phyloP scores from a whole-genome alignment of 1,284 basidiomycete genomes.

The Gyrodon tennesseensis region DNA sequence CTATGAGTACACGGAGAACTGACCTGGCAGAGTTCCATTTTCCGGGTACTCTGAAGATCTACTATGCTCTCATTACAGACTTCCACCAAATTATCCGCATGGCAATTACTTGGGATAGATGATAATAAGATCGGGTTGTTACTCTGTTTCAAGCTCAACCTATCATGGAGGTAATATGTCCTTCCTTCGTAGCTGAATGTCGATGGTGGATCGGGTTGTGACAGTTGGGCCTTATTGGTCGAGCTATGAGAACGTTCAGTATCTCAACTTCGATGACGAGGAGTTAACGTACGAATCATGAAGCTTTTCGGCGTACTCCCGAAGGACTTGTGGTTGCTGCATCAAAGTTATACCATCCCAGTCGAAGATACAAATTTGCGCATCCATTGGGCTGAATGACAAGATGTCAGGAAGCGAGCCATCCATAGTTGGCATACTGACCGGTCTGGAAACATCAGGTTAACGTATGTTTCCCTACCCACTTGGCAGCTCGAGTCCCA shows the following conservation, averaged over 20 bases:
- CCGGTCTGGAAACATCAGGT: conserved; percentile 63
- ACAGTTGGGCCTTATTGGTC: conserved; percentile 34
- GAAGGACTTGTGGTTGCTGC: conserved; percentile 50
- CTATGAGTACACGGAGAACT: conserved; percentile 5
- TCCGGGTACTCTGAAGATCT: conserved; percentile 60
- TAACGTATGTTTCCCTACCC: conserved; percentile 41
- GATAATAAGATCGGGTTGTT: conserved; percentile 37
- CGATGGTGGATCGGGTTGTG: conserved; percentile 57
- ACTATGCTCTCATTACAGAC: conserved; percentile 50
- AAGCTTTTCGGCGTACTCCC: conserved; percentile 49
- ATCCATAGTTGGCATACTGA: conserved; percentile 37
- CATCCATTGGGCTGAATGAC: conserved; percentile 52
- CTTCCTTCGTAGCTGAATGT: conserved; percentile 46
- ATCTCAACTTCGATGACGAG: conserved; percentile 6
- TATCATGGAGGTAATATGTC: conserved; percentile 55
- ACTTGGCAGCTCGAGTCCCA: conserved; percentile 28
- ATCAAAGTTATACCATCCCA: conserved; percentile 36
- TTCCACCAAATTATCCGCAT: conserved; percentile 25
- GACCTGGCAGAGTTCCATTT: conserved; percentile 59
- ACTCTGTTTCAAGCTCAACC: conserved; percentile 54
- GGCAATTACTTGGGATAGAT: conserved; percentile 1
- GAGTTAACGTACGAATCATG: conserved; percentile 49
- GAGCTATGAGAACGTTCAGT: conserved; percentile 34
- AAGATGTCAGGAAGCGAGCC: conserved; percentile 20
- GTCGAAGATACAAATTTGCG: conserved; percentile 51